Evolutionary conservation across 2,329 filamentous ascomycete species (phyloP), one percentile per base, ranked within the genome.

Genomic region (Fusarium hostae): DNA sequence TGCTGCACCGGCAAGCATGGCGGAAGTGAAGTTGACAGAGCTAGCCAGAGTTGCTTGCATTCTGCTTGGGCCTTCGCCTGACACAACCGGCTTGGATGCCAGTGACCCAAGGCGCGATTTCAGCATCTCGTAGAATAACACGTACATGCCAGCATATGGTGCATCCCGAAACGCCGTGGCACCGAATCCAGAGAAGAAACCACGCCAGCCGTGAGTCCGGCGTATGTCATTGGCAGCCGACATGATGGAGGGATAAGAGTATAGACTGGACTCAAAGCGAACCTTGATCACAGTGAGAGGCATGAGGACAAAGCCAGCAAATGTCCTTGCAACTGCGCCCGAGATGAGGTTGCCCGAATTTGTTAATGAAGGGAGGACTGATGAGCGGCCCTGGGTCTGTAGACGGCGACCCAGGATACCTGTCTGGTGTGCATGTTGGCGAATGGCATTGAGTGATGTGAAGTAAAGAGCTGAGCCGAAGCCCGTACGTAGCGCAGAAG

Each of bases 231-330:
- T 84, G 3, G 88, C 90, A 0, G 96, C 96, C 40, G 89, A 86
- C 43, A 87, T 82, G 28, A 98, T 85, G 3, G 94, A 95, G 28
- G 87, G 87, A 83, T 98, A 98, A 6, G 89, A 84, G 83, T 98
- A 99, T 45, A 95, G 84, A 68, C 88, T 94, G 30, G 92, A 95
- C 81, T 99, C 96, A 79, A 97, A 98, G 47, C 96, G 93, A 45
- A 98, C 96, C 79, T 99, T 99, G 77, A 99, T 91, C 47, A 99
- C 92, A 3, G 96, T 99, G 67, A 98, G 89, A 3, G 96, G 96
- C 93, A 98, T 98, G 82, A 98, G 90, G 48, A 97, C 84, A 78
- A 98, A 93, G 40, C 96, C 96, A 0, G 95, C 95, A 57, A 92
- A 91, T 3, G 94, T 94, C 58, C 96, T 88, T 28, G 96, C 95